Conservation (phyloP, 73 alveolate species). For the Breviolum minutum region DNA sequence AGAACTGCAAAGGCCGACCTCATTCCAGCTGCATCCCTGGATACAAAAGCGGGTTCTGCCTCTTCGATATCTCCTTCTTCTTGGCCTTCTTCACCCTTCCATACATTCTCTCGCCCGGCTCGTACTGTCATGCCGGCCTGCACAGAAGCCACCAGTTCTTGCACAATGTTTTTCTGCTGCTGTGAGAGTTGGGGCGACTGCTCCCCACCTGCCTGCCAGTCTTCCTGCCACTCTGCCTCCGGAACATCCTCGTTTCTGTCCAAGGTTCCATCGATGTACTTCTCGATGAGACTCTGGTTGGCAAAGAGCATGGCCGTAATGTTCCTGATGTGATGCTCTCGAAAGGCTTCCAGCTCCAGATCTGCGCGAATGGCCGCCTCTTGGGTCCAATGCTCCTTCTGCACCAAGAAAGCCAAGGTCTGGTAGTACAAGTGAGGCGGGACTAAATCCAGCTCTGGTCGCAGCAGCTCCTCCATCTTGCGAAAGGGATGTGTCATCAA, state of each 20-base stretch:
- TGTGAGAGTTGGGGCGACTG: neutral
- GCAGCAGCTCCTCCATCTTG: neutral
- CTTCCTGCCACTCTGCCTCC: neutral
- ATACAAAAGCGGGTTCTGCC: neutral
- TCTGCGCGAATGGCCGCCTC: neutral
- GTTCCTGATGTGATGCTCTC: conserved; percentile 20
- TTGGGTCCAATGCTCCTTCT: neutral
- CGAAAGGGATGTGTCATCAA: conserved; percentile 17
- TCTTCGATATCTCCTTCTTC: neutral
- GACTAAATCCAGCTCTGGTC: neutral
- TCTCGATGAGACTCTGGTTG: neutral
- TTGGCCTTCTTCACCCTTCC: neutral
- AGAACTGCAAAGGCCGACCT: conserved; percentile 60
- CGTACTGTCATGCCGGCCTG: neutral
- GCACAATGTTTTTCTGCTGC: neutral
- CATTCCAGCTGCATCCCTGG: neutral
- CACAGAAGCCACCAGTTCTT: too few relatives aligned
- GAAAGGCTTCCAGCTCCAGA: conserved; percentile 20
- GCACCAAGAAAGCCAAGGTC: neutral
- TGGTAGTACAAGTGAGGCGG: conserved; percentile 11
- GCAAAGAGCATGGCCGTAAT: conserved; percentile 1
- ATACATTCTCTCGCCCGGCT: conserved; percentile 7
- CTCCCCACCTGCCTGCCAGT: neutral
- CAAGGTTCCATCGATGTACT: conserved; percentile 6
- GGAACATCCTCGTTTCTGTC: neutral